Evolutionary conservation across 805 yeast species (phyloP).

Genomic region (Yarrowia yakushimensis): DNA sequence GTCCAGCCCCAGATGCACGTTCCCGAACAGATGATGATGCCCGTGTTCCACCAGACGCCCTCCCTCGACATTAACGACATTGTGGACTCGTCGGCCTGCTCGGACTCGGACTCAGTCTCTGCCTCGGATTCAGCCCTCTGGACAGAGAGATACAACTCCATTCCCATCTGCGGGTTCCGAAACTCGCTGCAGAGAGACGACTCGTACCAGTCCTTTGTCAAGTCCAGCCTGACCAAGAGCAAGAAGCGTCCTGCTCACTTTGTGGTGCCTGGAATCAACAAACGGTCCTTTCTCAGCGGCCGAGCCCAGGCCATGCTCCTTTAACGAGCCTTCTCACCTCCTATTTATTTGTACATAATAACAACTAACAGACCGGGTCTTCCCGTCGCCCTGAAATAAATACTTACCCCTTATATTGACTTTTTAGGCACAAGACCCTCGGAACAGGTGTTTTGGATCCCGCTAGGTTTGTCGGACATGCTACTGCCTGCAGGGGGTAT

Average conservation of each 20-base stretch:
- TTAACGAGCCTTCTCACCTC: neutral
- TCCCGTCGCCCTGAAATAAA: neutral
- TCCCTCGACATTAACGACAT: slow-evolving; percentile 16
- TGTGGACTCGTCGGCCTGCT: slow-evolving; percentile 17
- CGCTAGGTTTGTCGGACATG: neutral
- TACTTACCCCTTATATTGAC: neutral
- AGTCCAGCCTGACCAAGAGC: slow-evolving; percentile 12
- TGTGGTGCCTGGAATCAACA: slow-evolving; percentile 22
- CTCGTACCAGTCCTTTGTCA: slow-evolving; percentile 20
- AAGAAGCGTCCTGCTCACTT: slow-evolving; percentile 7
- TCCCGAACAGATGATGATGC: neutral
- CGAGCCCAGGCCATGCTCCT: slow-evolving; percentile 23
- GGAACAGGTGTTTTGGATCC: neutral
- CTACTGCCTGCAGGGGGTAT: neutral
- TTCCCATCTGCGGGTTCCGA: slow-evolving; percentile 33
- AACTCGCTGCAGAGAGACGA: slow-evolving; percentile 25
- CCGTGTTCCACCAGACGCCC: neutral
- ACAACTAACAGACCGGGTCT: slow-evolving; percentile 2
- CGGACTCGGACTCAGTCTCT: slow-evolving; percentile 22
- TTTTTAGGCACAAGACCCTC: neutral
- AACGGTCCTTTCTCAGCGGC: slow-evolving; percentile 9
- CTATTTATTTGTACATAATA: slow-evolving; percentile 24
- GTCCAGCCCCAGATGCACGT: neutral
- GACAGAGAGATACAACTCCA: slow-evolving; percentile 25
- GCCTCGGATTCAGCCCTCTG: slow-evolving; percentile 28